A percentile compares a stretch with the other conserved stretches of the same genome.
Evolutionary conservation across 2,329 filamentous ascomycete species (phyloP).

Genomic region (Calonectria fujianensis): DNA sequence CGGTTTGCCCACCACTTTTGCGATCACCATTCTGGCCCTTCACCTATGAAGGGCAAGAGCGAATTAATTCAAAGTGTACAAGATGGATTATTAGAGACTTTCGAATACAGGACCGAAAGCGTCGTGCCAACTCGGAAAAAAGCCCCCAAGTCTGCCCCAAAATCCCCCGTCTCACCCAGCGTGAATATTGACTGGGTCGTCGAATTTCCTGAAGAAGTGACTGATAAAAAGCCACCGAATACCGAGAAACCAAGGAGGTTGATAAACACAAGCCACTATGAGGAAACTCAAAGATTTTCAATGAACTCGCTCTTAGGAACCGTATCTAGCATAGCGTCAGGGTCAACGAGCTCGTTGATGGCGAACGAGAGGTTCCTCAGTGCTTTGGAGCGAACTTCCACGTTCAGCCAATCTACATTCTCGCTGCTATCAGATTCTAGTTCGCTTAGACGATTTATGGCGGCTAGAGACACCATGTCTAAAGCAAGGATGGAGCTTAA

Average conservation of each 20-base stretch:
- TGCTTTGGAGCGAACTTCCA: background rate
- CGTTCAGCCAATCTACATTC: background rate
- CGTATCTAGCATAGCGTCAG: background rate
- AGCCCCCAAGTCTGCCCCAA: background rate
- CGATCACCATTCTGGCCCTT: background rate
- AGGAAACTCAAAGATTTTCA: background rate
- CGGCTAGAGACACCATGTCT: background rate
- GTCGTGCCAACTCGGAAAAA: no score
- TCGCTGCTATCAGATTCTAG: background rate
- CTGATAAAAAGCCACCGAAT: background rate
- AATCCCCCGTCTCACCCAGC: background rate
- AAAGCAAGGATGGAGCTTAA: background rate
- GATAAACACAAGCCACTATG: background rate
- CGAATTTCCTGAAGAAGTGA: background rate
- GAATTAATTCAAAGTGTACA: background rate
- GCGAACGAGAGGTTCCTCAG: background rate
- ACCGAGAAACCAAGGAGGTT: background rate
- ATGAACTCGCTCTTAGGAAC: background rate
- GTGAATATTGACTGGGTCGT: background rate
- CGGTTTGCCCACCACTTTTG: background rate
- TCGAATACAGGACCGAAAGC: background rate
- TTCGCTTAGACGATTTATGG: background rate
- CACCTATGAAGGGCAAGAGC: background rate
- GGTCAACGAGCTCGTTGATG: background rate
- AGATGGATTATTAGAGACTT: background rate